These are phyloP conservation scores for Saccharomyces hybrid DNA, from an alignment of 1,139 yeast species.

Conservation along the genomic window DNA sequence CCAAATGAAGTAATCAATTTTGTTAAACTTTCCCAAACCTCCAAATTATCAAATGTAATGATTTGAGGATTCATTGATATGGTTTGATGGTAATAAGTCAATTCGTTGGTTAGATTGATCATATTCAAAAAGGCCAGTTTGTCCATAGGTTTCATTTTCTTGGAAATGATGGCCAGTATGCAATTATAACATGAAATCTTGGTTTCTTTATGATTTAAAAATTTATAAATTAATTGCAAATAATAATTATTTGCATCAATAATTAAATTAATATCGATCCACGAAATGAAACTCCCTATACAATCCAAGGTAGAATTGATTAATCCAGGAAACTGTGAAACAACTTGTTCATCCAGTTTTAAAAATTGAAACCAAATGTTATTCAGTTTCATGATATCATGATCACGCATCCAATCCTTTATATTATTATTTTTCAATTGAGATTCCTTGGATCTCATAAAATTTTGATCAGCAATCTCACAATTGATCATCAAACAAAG, in stretches of 20 bases:
- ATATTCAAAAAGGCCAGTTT: slow-evolving; percentile 70
- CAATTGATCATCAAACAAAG: slow-evolving; percentile 70
- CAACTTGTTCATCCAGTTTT: slow-evolving; percentile 13
- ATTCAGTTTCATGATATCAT: slow-evolving; percentile 65
- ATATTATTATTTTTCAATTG: slow-evolving; percentile 61
- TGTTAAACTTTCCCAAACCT: slow-evolving; percentile 70
- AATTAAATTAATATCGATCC: slow-evolving; percentile 87
- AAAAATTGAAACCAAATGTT: slow-evolving; percentile 51
- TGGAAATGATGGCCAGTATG: slow-evolving; percentile 71
- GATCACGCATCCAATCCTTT: slow-evolving; percentile 73
- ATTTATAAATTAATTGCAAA: slow-evolving; percentile 45
- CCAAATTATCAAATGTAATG: slow-evolving; percentile 38
- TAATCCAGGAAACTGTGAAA: background rate
- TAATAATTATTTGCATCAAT: slow-evolving; percentile 59
- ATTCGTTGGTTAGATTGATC: slow-evolving; percentile 51
- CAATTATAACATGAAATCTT: slow-evolving; percentile 64
- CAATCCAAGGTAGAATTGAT: slow-evolving; percentile 25
- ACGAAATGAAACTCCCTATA: slow-evolving; percentile 80
- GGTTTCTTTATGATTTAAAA: slow-evolving; percentile 43
- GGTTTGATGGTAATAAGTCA: slow-evolving; percentile 12
- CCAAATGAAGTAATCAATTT: slow-evolving; percentile 70
- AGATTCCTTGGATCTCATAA: slow-evolving; percentile 54
- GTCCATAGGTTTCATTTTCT: slow-evolving; percentile 86
- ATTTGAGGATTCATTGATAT: background rate
- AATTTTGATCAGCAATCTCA: slow-evolving; percentile 88